phyloP scores from a whole-genome alignment of 495 filamentous ascomycete genomes.

The Aspergillus biplanus region DNA sequence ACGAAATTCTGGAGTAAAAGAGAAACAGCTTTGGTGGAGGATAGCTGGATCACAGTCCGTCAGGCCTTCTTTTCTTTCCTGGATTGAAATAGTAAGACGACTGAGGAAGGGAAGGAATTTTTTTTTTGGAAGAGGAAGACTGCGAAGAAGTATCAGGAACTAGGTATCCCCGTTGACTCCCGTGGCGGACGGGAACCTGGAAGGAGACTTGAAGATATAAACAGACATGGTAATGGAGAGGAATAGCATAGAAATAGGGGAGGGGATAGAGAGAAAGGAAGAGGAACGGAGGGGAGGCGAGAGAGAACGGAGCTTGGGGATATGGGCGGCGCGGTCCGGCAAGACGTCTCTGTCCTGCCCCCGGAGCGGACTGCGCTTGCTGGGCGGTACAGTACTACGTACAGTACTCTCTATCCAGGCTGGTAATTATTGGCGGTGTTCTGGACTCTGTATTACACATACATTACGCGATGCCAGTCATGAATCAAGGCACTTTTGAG shows the following conservation, averaged over 20 bases:
- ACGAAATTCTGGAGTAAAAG: conserved; percentile 16
- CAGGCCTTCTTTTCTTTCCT: conserved; percentile 22
- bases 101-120: conserved; percentile 29
- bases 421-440: conserved; percentile 5
- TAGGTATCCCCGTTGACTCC: conserved; percentile 51
- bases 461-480: conserved; percentile 11
- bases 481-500: conserved; percentile 3
- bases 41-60: conserved; percentile 25
- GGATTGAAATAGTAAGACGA: conserved; percentile 27
- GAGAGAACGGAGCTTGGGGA: conserved; percentile 28
- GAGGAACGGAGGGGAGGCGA: conserved; percentile 21
- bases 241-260: conserved; percentile 33
- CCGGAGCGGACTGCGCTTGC: conserved; percentile 20
- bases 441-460: conserved; percentile 13
- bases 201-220: conserved; percentile 35
- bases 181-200: conserved; percentile 42
- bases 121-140: conserved; percentile 33
- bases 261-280: conserved; percentile 33
- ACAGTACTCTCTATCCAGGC: background rate
- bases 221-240: conserved; percentile 43
- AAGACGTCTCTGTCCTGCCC: conserved; percentile 17
- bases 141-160: conserved; percentile 29
- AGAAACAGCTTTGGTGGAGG: conserved; percentile 23
- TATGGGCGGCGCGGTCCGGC: conserved; percentile 31
- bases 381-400: conserved; percentile 20